Evolutionary conservation across 2,329 filamentous ascomycete genomes (phyloP), one percentile per base, ranked within the genome.

Genomic region (Cladosporium cucumerinum): DNA sequence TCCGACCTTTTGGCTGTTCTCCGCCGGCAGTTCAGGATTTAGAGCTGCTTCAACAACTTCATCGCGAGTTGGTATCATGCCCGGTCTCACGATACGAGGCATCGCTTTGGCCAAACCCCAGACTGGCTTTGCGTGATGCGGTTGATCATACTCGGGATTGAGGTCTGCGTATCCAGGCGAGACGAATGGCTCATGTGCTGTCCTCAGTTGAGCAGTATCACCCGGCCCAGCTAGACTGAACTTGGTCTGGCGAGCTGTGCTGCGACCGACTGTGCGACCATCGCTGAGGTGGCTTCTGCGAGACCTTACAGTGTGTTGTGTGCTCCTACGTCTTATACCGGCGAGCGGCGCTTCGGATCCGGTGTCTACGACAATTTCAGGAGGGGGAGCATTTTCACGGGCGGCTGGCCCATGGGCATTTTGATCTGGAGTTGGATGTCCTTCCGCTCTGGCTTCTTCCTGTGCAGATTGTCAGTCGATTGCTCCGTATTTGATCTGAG

Each of bases 101-200:
- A 85, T 71, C 7, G 84, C 83, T 68, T 84, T 82, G 3, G 82
- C 83, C 60, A 85, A 71, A 72, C 82, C 80, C 79, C 84, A 86
- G 55, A 86, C 80, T 0, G 84, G 83, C 63, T 82, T 80, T 18
- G 65, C 62, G 54, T 83, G 81, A 8, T 76, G 73, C 3, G 82
- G 78, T 63, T 85, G 81, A 34, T 84, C 83, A 65, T 85, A 85
- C 32, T 82, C 79, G 2, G 84, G 84, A 60, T 86, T 86, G 3
- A 86, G 75, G 12, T 82, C 77, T 12, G 77, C 76, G 66, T 86
- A 85, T 3, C 82, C 82, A n/a, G 82, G 82, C 43, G 84, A 81
- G n/a, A 85, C 79, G 46, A 72, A 72, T 11, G 68, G 68, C 60
- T 72, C 69, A 26, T 73, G 67, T 5, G 70, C 66, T 23, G 66